Evolutionary conservation across 78 protist species (phyloP), one percentile per base, ranked within the genome.

Genomic region (Trichosphaerium sp.): DNA sequence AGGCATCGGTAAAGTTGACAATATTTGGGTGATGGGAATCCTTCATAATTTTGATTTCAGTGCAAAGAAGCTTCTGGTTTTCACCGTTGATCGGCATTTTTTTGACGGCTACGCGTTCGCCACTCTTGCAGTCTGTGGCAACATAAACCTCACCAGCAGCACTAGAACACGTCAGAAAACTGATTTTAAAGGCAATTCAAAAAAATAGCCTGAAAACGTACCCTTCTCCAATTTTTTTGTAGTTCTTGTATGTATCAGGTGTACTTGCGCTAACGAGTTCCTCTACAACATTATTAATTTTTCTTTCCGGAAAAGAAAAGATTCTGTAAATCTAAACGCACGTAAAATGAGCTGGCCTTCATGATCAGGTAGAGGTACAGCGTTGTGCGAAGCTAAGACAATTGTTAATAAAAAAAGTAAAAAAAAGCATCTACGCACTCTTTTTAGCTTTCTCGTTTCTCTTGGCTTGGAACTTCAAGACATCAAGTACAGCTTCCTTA

Each of bases 101-200:
- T 41, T 80, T 80, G 29, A 80, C 76, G 15, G 87, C 87, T 26
- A 80, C 87, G 6, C 73, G n/a, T 51, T 75, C 69, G 12, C 8
- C 7, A 14, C n/a, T 47, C 57, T 38, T 40, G 8, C 14, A 14
- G 57, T 65, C 51, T 7, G 79, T 80, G 2, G 87, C 87, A 26
- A 80, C 78, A 68, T 69, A 80, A 26, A 80, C 87, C 35, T 80
- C 80, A 12, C 87, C 87, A 28, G 87, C 87, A n/a, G 87, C 87
- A 18, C 69, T 65, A 18, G 7, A 8, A 6, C 31, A 5, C 18
- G 26, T n/a, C 4, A 59, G 65, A 56, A 56, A 62, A 62, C 48
- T 11, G 14, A 21, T 10, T 25, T 11, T 10, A 7, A 35, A 18
- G 4, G 8, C 69, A 8, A 11, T 4, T 65, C 12, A 18, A 26